A percentile compares a stretch with the other conserved stretches of the same genome.
phyloP scores from a whole-genome alignment of 2,329 filamentous ascomycete species.

The Alternaria atra region DNA sequence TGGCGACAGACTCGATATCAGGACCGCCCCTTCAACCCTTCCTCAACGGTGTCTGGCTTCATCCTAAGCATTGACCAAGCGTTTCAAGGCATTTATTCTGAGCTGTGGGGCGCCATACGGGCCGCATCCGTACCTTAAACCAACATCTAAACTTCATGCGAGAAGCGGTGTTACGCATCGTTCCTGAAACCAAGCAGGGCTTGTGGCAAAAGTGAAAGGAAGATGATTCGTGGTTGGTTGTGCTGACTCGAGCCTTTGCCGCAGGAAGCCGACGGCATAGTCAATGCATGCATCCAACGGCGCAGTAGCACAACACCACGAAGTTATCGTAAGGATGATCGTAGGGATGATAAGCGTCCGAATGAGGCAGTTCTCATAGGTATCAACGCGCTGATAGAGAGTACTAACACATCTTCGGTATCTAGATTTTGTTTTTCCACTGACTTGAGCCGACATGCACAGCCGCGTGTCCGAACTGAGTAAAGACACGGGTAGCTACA shows the following conservation, averaged over 20 bases:
- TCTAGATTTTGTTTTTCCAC: not conserved
- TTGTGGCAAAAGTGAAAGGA: not conserved
- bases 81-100: constrained; percentile 10
- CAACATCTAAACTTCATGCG: constrained; percentile 10
- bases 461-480: not conserved
- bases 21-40: not conserved
- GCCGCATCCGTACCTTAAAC: constrained; percentile 19
- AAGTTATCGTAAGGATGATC: not conserved
- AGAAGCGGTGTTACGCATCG: constrained; percentile 5
- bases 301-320: not conserved
- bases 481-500: constrained; percentile 10
- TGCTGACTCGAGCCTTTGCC: constrained; percentile 9
- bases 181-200: not conserved
- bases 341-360: constrained; percentile 4
- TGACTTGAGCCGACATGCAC: not conserved
- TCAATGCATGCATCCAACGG: constrained; percentile 7
- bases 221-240: constrained; percentile 1
- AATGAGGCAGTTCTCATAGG: not conserved
- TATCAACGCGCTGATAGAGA: not conserved
- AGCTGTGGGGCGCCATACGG: constrained; percentile 16
- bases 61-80: constrained; percentile 12
- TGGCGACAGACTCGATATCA: not conserved
- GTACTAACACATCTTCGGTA: not conserved
- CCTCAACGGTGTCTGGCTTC: not conserved
- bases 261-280: constrained; percentile 1